Base-by-base conservation (phyloP, 257 asterid species). In the Thymus quinquecostatus region DNA sequence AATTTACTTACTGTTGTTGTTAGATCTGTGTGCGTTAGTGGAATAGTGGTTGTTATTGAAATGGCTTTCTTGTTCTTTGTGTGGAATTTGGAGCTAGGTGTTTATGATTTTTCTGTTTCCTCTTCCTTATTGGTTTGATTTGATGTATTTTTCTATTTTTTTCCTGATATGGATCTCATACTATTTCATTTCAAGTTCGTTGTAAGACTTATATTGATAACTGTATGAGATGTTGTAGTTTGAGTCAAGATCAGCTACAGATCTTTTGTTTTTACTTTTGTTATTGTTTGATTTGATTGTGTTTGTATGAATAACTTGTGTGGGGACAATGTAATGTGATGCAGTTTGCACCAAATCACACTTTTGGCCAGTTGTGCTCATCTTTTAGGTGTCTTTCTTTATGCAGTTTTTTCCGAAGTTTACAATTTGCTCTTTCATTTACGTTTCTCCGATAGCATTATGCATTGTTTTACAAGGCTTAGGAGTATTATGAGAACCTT, bases 11-110 rank as follows among this genome's bases (percentile, higher is more conserved):
- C 43, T 60, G 38, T 34, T 57, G 45, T 72, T 41, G 27, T 59
- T 76, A 59, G 78, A 79, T 79, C 74, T 44, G 77, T 66, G 50
- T 78, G 21, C 21, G 62, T 61, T 11, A 61, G 78, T 70, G 12
- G 71, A 47, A 11, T 47, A 33, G 8, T 60, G 32, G 63, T 75
- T 30, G 44, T 21, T n/a, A 12, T 34, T 62, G 51, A 21, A 62
- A 54, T 53, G 30, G 21, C 11, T 2, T 7, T 40, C 2, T 60
- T 48, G 44, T 5, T 51, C 13, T 58, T 78, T 69, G 3, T 30
- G 5, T 5, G 57, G 14, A 58, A 77, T 40, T 56, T 63, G 43
- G 72, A 66, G 62, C 53, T 61, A 57, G 69, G 50, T 10, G 3
- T 55, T 58, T 60, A 50, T 59, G 54, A 58, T 47, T 72, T 21